Evolutionary conservation across 495 filamentous ascomycete species (phyloP), one percentile per base, ranked within the genome.

Genomic region (Hypoxylon lienhwacheense): DNA sequence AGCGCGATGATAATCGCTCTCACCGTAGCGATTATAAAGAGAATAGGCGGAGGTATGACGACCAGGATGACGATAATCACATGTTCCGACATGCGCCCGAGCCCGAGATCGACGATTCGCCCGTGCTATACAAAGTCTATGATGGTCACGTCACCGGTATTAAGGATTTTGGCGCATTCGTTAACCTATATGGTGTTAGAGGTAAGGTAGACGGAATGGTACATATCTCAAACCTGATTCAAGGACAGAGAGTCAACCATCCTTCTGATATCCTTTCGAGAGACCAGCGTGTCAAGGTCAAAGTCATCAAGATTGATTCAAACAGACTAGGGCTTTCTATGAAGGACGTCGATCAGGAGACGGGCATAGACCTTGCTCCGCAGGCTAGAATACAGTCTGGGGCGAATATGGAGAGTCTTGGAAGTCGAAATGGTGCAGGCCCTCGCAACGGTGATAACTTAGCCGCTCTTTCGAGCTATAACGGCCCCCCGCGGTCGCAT

Each of bases 321-420:
- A 79, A 75, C 33, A 77, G 87, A 48, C 85, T 97, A 59, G 90
- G 90, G 3, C 73, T 98, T 10, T 95, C 90, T 2, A 96, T 98
- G 92, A 96, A 96, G 67, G 92, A 96, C 44, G 93, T 95, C 10
- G 95, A 98, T 56, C 93, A 98, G 66, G 80, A 82, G 28, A 93
- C 90, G 20, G 93, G 93, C 2, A 79, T 82, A 61, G 92, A 98
- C 66, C 73, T 95, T 16, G 83, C 85, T 11, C 90, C 92, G 8
- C 86, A 92, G 55, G 78, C 83, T 49, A 81, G 89, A 49, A 76
- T 98, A 52, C 88, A 87, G 24, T 96, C 93, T 5, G 93, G 93
- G 10, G 93, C 93, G 11, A 98, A 98, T 59, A 88, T 87, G 84
- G 85, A 90, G 66, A 80, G 81, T 4, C 73, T 97, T 3, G 83